Conservation (phyloP, 2,329 filamentous ascomycete species). For the Fusarium denticulatum region DNA sequence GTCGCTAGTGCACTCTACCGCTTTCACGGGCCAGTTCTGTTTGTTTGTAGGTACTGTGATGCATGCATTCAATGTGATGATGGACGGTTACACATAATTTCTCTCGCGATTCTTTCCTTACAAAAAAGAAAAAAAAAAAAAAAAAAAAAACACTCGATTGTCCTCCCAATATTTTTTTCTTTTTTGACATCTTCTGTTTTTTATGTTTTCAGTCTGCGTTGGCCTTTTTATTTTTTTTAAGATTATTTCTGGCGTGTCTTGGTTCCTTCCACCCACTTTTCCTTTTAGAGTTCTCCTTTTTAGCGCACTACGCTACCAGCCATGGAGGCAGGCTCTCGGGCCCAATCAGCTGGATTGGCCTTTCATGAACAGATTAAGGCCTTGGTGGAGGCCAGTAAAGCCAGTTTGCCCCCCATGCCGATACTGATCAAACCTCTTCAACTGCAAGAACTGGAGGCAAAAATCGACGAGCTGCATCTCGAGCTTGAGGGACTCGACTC, state of each 20-base stretch:
- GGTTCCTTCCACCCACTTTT: neutral
- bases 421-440: neutral
- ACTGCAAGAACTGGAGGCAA: neutral
- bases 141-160: neutral
- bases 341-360: neutral
- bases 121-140: neutral
- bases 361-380: neutral
- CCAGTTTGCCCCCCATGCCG: neutral
- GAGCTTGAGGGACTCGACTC: neutral
- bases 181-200: neutral
- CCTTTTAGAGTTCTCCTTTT: neutral
- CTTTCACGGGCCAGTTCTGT: neutral
- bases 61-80: neutral
- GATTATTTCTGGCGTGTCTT: neutral
- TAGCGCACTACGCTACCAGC: neutral
- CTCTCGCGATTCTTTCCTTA: neutral
- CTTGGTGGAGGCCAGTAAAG: neutral
- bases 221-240: neutral
- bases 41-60: neutral
- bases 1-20: neutral
- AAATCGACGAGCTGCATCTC: neutral
- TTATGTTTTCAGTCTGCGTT: neutral
- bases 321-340: neutral
- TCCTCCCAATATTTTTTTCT: neutral
- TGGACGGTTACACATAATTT: neutral